Percentiles rank a stretch among this genome's conserved stretches.
These are phyloP conservation scores for Plenodomus lindquistii DNA, from an alignment of 2,329 filamentous ascomycete species.

Conservation along the genomic window DNA sequence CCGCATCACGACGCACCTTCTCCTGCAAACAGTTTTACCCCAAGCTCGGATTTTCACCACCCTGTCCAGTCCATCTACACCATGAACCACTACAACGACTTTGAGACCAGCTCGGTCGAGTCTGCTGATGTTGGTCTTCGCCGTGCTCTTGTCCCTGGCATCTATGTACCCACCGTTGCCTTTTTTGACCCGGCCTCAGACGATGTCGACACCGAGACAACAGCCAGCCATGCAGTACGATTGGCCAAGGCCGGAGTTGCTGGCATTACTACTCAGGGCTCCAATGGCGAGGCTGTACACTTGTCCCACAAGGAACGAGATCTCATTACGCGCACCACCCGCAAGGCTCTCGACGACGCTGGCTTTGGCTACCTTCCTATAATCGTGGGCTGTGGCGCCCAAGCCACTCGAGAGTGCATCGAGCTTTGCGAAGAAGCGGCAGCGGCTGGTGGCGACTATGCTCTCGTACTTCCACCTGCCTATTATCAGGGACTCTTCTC, in stretches of 20 bases:
- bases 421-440: conserved; percentile 70
- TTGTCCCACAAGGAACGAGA: conserved; percentile 71
- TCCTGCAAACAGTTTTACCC: conserved; percentile 39
- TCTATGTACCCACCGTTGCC: conserved; percentile 51
- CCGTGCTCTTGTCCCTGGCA: conserved; percentile 45
- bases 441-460: conserved; percentile 72
- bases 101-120: conserved; percentile 44
- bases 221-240: conserved; percentile 59
- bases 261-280: conserved; percentile 76
- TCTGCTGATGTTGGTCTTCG: conserved; percentile 38
- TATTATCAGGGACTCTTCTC: conserved; percentile 74
- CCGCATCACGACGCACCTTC: conserved; percentile 46
- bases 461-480: conserved; percentile 73
- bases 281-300: conserved; percentile 82
- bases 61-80: conserved; percentile 41
- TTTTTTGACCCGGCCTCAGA: conserved; percentile 50
- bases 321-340: conserved; percentile 69
- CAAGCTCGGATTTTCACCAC: conserved; percentile 33
- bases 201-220: conserved; percentile 47
- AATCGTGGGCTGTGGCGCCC: conserved; percentile 75
- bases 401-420: conserved; percentile 74
- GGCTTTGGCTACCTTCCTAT: conserved; percentile 69
- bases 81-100: conserved; percentile 42
- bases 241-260: conserved; percentile 74
- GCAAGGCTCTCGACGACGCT: conserved; percentile 68